These are phyloP conservation scores for Chlorophyllum brunneum DNA, from an alignment of 768 basidiomycete species.

Conservation along the genomic window DNA sequence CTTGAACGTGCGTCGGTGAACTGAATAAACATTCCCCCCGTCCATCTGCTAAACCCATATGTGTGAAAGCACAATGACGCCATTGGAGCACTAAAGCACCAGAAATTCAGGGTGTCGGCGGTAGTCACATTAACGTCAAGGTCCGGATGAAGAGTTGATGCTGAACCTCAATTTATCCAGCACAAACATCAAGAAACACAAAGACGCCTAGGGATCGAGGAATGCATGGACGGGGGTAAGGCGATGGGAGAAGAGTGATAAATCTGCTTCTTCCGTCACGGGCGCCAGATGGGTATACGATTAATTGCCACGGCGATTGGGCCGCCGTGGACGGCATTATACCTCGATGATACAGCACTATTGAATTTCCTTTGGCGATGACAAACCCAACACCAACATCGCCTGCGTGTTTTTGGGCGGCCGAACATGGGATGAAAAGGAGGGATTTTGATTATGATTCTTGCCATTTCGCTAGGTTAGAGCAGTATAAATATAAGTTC, in stretches of 20 bases:
- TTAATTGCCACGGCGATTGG: not conserved
- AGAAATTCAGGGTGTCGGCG: too few relatives aligned
- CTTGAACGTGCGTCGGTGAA: too few relatives aligned
- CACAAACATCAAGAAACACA: too few relatives aligned
- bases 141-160: too few relatives aligned
- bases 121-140: too few relatives aligned
- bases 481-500: constrained; percentile 1
- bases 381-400: not conserved
- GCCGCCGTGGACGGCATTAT: not conserved
- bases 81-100: too few relatives aligned
- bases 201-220: too few relatives aligned
- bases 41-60: too few relatives aligned
- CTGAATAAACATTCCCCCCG: too few relatives aligned
- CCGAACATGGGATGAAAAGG: not conserved
- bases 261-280: not conserved
- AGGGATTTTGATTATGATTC: constrained; percentile 1
- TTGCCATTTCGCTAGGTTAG: constrained; percentile 2
- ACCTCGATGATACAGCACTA: not conserved
- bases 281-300: not conserved
- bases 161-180: too few relatives aligned
- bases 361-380: not conserved
- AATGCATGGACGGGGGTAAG: not conserved
- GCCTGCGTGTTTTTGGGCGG: not conserved
- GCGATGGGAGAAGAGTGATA: constrained; percentile 9
- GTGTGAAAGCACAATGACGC: too few relatives aligned